These are phyloP conservation scores for Mrakia gelida DNA, from an alignment of 768 basidiomycete species.

Conservation along the genomic window DNA sequence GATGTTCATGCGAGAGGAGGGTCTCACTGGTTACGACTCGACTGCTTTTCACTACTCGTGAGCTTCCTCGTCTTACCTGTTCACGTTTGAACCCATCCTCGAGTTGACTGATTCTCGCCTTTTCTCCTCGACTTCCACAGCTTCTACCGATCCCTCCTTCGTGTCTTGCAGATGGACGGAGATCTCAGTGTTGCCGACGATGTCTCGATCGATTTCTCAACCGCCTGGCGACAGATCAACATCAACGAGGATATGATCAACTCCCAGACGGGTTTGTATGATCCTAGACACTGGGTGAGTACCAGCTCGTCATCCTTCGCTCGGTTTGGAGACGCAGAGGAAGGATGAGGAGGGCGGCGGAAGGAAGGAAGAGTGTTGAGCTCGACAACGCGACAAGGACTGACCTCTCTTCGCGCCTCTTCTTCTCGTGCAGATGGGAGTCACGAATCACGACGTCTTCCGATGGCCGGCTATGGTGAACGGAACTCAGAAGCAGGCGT, in stretches of 20 bases:
- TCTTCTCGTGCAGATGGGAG: constrained; percentile 55
- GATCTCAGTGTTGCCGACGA: constrained; percentile 78
- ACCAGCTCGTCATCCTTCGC: neutral
- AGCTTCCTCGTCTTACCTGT: neutral
- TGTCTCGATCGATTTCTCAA: constrained; percentile 8
- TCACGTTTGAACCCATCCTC: neutral
- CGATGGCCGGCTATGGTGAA: constrained; percentile 78
- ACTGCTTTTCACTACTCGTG: constrained; percentile 86
- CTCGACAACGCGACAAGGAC: too few species aligned
- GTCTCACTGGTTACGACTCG: constrained; percentile 62
- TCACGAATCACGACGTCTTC: constrained; percentile 90
- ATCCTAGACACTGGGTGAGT: constrained; percentile 62
- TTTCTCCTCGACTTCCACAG: neutral
- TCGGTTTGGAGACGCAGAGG: too few species aligned
- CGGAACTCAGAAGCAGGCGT: constrained; percentile 70
- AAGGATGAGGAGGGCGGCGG: too few species aligned
- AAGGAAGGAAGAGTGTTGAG: too few species aligned
- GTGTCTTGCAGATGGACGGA: constrained; percentile 93
- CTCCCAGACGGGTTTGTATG: constrained; percentile 57
- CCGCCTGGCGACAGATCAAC: constrained; percentile 73
- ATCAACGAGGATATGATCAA: constrained; percentile 83
- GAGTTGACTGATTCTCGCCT: neutral
- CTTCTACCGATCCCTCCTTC: constrained; percentile 74
- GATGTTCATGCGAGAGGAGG: constrained; percentile 72
- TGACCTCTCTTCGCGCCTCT: too few species aligned